Base-by-base conservation (phyloP, 2,329 filamentous ascomycete genomes). In the Ascochyta clinopodiicola region DNA sequence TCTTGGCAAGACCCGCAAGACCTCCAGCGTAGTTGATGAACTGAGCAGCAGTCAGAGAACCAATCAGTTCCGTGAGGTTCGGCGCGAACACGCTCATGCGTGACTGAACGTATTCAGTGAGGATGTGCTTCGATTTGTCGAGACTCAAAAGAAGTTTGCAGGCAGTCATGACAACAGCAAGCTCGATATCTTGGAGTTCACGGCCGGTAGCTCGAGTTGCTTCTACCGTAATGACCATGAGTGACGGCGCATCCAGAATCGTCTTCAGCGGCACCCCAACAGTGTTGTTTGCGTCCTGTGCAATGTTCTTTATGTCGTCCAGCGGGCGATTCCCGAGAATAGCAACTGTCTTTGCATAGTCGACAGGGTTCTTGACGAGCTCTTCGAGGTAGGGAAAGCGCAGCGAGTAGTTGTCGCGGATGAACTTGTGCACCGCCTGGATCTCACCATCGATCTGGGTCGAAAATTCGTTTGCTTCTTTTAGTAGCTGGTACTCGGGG, bases 211-310 rank as follows among this genome's bases (percentile, higher is more conserved):
- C 95, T 2, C 90, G 95, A 5, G 93, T 96, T 27, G 92, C 94
- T 78, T 98, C 95, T 10, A 98, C 89, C 0, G 92, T 94, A 46
- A 99, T 93, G 58, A 96, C 91, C 93, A 99, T 97, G 68, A 98
- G 80, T 0, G 91, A 91, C 1, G 95, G 92, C 0, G 92, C 91
- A 72, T 96, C 92, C 13, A 99, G 81, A 1, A 98, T 88, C 1
- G 88, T 86, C 69, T 89, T 89, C 35, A 99, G 83, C 0, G 91
- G 86, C 51, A 86, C 83, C 15, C 88, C 87, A 6, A 96, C 82
- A 9, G 90, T 81, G 69, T 98, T 97, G 57, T 96, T 85, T 7
- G 87, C 86, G 3, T 89, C 91, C 15, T 86, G 84, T 56, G 93
- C 88, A 42, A 96, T 82, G 2, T 83, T 80, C 75, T 93, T 94